phyloP scores from a whole-genome alignment of 192 early-diverging fungal species.

The Coemansia furcata region DNA sequence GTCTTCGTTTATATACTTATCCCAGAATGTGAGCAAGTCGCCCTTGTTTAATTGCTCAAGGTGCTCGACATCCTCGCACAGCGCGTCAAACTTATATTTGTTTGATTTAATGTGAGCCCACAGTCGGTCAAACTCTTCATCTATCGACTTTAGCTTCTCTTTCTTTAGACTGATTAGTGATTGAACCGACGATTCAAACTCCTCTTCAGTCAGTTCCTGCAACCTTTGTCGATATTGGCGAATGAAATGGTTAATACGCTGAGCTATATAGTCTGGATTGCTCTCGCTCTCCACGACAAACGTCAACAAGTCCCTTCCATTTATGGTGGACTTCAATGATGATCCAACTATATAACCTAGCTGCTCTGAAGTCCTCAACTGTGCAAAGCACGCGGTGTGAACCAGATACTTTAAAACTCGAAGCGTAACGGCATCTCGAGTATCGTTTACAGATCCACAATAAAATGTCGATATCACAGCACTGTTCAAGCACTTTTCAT shows the following conservation, averaged over 20 bases:
- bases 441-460: slow-evolving; percentile 64
- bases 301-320: slow-evolving; percentile 30
- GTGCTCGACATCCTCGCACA: neutral
- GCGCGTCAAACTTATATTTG: slow-evolving; percentile 74
- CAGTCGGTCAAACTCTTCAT: slow-evolving; percentile 57
- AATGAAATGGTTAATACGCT: slow-evolving; percentile 77
- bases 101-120: slow-evolving; percentile 64
- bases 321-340: neutral
- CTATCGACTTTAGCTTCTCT: slow-evolving; percentile 70
- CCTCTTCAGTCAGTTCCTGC: slow-evolving; percentile 52
- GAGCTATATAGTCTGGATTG: slow-evolving; percentile 73
- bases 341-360: slow-evolving; percentile 59
- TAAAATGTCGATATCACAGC: slow-evolving; percentile 75
- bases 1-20: slow-evolving; percentile 30
- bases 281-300: slow-evolving; percentile 81
- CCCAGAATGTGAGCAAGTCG: slow-evolving; percentile 32
- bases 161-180: slow-evolving; percentile 57
- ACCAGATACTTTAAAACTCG: slow-evolving; percentile 69
- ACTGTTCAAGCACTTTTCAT: slow-evolving; percentile 76
- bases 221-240: slow-evolving; percentile 45
- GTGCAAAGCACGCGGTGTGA: slow-evolving; percentile 80
- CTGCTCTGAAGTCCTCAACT: slow-evolving; percentile 86
- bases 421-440: slow-evolving; percentile 54
- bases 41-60: slow-evolving; percentile 16
- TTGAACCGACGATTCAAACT: slow-evolving; percentile 59